Evolutionary conservation across 805 yeast species (phyloP).

Genomic region (Saccharomycodes ludwigii): DNA sequence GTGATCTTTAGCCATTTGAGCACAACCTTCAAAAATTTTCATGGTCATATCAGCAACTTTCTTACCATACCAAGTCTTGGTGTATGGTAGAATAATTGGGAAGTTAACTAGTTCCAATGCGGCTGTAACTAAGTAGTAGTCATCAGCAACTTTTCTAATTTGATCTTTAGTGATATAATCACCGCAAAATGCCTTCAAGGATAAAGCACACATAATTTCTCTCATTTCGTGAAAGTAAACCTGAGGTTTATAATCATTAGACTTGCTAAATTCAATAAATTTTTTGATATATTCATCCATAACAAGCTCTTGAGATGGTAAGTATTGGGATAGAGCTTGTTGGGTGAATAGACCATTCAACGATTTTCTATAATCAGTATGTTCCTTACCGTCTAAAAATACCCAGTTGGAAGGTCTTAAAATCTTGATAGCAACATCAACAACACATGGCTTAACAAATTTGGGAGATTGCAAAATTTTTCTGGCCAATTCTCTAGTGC

Average conservation of each 20-base stretch:
- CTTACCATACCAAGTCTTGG: constrained; percentile 97
- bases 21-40: constrained; percentile 83
- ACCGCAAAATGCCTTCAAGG: constrained; percentile 91
- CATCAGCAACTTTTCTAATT: constrained; percentile 78
- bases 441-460: constrained; percentile 94
- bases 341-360: constrained; percentile 82
- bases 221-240: constrained; percentile 89
- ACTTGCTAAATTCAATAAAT: constrained; percentile 45
- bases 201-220: constrained; percentile 90
- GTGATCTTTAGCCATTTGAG: constrained; percentile 73
- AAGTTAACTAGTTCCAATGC: constrained; percentile 95
- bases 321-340: constrained; percentile 68
- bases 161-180: constrained; percentile 87
- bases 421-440: constrained; percentile 90
- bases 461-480: constrained; percentile 75
- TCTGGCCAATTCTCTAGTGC: constrained; percentile 77
- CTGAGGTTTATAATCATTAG: constrained; percentile 40
- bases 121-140: constrained; percentile 84
- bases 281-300: constrained; percentile 71
- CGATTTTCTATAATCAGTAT: constrained; percentile 83
- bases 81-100: constrained; percentile 91
- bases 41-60: constrained; percentile 87
- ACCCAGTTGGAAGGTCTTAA: constrained; percentile 97
- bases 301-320: constrained; percentile 73
- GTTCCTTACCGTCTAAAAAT: constrained; percentile 91